A percentile compares a stretch with the other conserved stretches of the same genome.
Evolutionary conservation across 352 stramenopile genomes (phyloP).

Genomic region (Phytopythium delawarense): DNA sequence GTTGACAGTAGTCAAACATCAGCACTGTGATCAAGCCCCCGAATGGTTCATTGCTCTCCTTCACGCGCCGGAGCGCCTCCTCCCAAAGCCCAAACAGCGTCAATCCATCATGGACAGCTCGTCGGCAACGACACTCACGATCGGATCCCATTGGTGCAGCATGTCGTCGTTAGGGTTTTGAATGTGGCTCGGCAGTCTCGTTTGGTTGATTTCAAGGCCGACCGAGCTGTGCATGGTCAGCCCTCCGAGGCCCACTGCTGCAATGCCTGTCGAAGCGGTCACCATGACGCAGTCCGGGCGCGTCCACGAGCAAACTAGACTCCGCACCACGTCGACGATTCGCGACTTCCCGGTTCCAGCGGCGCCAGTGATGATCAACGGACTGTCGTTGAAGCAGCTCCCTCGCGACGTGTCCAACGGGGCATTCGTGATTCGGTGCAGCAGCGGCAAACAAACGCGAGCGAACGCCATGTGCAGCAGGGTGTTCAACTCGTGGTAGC

Average conservation of each 20-base stretch:
- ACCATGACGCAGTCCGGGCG: neutral
- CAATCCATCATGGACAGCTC: conserved; percentile 21
- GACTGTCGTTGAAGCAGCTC: neutral
- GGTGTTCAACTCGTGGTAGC: neutral
- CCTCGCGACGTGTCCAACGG: neutral
- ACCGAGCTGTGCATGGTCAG: conserved; percentile 18
- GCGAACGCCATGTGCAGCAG: neutral
- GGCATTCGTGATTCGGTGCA: neutral
- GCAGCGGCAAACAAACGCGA: neutral
- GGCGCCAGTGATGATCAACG: neutral
- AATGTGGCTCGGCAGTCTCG: conserved; percentile 6
- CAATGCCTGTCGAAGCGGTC: conserved; percentile 11
- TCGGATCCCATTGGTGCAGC: conserved; percentile 12
- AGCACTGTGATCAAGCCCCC: conserved; percentile 8
- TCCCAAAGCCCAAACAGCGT: conserved; percentile 22
- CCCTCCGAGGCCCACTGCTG: conserved; percentile 10
- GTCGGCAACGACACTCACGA: conserved; percentile 16
- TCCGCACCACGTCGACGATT: neutral
- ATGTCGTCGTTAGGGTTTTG: conserved; percentile 6
- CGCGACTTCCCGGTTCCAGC: neutral
- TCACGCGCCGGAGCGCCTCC: conserved; percentile 14
- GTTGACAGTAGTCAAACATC: conserved; percentile 18
- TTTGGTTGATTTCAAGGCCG: conserved; percentile 8
- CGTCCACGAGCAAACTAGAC: neutral
- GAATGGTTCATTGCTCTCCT: conserved; percentile 13